These are phyloP conservation scores for Podospora australis DNA, from an alignment of 495 filamentous ascomycete genomes.

Conservation along the genomic window DNA sequence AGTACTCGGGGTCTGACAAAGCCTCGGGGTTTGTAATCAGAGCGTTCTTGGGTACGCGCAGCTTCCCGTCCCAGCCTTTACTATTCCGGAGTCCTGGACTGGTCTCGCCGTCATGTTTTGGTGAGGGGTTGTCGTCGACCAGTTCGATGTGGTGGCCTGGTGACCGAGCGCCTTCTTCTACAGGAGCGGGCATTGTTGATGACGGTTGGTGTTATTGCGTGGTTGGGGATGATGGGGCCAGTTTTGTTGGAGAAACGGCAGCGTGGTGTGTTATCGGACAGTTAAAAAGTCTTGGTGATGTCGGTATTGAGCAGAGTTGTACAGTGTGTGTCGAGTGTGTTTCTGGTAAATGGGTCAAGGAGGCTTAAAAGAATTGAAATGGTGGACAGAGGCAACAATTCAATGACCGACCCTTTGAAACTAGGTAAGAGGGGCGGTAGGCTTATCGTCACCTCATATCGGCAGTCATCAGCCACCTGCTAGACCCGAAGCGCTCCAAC, in stretches of 20 bases:
- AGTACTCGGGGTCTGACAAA: conserved; percentile 75
- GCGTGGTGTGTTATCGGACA: no score
- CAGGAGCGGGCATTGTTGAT: conserved; percentile 29
- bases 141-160: conserved; percentile 39
- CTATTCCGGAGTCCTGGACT: conserved; percentile 48
- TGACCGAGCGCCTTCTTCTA: conserved; percentile 27
- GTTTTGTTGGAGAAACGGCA: no score
- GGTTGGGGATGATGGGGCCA: no score
- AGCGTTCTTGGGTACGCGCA: conserved; percentile 59
- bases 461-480: neutral
- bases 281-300: no score
- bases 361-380: no score
- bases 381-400: no score
- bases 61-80: conserved; percentile 92
- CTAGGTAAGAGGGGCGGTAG: conserved; percentile 9
- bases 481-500: neutral
- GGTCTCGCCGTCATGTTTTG: conserved; percentile 34
- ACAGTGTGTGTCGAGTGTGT: no score
- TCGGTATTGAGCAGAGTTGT: no score
- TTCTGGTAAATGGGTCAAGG: no score
- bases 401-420: no score
- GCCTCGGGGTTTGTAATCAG: conserved; percentile 70
- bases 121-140: conserved; percentile 31
- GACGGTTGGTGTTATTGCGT: no score
- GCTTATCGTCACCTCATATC: conserved; percentile 11